phyloP scores from a whole-genome alignment of 305 asterid genomes.

The Fraxinus xanthoxyloides region DNA sequence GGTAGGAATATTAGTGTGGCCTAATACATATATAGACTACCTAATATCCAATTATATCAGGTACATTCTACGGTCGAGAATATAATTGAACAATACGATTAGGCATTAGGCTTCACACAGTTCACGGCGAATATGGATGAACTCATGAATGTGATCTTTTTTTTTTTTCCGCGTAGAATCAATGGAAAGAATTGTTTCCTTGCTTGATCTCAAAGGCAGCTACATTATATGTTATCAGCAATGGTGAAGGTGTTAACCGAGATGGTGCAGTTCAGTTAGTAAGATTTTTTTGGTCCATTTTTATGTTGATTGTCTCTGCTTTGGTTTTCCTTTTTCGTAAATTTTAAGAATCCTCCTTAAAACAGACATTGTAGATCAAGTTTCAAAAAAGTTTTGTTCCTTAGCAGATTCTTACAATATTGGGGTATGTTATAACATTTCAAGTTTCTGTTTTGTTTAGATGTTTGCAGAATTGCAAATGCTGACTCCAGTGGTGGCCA shows the following conservation, averaged over 20 bases:
- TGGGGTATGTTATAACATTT: not conserved
- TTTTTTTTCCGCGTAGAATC: conserved; percentile 44
- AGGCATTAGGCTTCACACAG: not conserved
- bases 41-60: not conserved
- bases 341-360: not conserved
- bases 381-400: not conserved
- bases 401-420: not conserved
- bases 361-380: not conserved
- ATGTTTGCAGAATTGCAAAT: conserved; percentile 86
- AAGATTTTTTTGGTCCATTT: conserved; percentile 3
- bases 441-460: conserved; percentile 27
- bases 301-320: not conserved
- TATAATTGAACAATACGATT: not conserved
- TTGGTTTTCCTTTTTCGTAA: not conserved
- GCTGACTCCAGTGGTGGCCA: conserved; percentile 76
- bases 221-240: conserved; percentile 54
- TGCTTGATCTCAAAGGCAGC: conserved; percentile 70
- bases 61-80: not conserved
- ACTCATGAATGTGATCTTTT: not conserved
- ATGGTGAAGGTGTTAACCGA: conserved; percentile 59
- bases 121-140: not conserved
- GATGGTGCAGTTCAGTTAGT: conserved; percentile 78
- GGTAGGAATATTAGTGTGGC: not conserved
- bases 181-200: conserved; percentile 83
- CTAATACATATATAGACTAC: not conserved